Evolutionary conservation across 73 alveolate species (phyloP), one percentile per base, ranked within the genome.

Genomic region (Durusdinium trenchii): DNA sequence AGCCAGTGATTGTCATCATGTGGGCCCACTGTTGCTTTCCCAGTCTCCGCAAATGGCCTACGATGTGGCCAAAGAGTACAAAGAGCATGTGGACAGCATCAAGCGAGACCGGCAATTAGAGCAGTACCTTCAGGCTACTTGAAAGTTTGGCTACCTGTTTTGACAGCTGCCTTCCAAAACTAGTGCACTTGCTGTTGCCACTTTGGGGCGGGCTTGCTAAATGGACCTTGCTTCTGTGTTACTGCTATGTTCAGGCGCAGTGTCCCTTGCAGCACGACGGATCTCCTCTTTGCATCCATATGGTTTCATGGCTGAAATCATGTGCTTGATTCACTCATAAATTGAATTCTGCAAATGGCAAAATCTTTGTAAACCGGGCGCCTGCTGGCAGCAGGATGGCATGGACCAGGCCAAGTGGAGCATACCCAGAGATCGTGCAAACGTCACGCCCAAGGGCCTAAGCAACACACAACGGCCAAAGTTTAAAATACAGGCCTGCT

Each of bases 331-430:
- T 46, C 69, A 45, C 35, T 28, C 14, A n/a, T 4, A 23, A 10
- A 7, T 26, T 73, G 35, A 2, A 16, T 69, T 16, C 12, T 76
- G n/a, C 35, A 20, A 38, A 12, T 38, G 60, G 86, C 26, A 10
- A 32, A 35, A 16, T 76, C 86, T 81, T 48, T 16, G 10, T 46
- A 32, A 1, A 42, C 38, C 14, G 57, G 32, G 86, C 38, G 10
- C 52, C 54, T n/a, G 40, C 82, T 28, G 86, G n/a, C 52, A 75
- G 38, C 42, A 64, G 86, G 86, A 76, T 35, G 86, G 86, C 42
- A 76, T 76, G 86, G 86, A 76, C 54, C 86, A 76, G 38, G 51
- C 86, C 40, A 76, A 76, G 86, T 76, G 86, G 86, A 40, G 48
- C 30, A 38, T 76, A 10, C 86, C 86, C 2, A 76, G 86, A 38